These are phyloP conservation scores for Pholiota conissans DNA, from an alignment of 768 basidiomycete genomes.

Conservation along the genomic window DNA sequence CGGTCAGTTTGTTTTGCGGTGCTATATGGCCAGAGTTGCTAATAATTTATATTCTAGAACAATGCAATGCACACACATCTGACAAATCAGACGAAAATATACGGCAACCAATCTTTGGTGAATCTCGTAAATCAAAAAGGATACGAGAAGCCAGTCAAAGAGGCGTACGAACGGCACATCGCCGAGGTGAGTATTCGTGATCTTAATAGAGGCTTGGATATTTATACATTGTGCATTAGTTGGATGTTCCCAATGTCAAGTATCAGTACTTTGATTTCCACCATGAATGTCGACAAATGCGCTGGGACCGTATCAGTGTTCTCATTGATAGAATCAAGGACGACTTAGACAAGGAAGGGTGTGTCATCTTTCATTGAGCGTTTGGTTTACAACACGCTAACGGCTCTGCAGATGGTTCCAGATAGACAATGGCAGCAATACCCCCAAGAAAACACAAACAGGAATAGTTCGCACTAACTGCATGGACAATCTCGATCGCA, in stretches of 20 bases:
- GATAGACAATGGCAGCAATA: conserved; percentile 45
- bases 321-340: conserved; percentile 77
- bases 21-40: not conserved
- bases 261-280: conserved; percentile 99
- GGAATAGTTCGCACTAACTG: conserved; percentile 93
- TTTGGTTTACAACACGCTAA: conserved; percentile 6
- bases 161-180: conserved; percentile 85
- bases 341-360: conserved; percentile 72
- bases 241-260: conserved; percentile 64
- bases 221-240: conserved; percentile 31
- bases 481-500: conserved; percentile 96
- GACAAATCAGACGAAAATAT: conserved; percentile 65
- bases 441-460: conserved; percentile 59
- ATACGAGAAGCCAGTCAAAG: conserved; percentile 91
- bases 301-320: conserved; percentile 88
- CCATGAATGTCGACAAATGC: conserved; percentile 90
- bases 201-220: not conserved
- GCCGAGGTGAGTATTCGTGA: conserved; percentile 46
- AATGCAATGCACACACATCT: conserved; percentile 75
- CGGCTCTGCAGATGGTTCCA: conserved; percentile 68
- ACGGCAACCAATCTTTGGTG: conserved; percentile 79
- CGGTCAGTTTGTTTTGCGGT: conserved; percentile 48
- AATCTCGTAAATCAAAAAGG: conserved; percentile 95
- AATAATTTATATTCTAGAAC: conserved; percentile 24
- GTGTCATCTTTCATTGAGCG: conserved; percentile 16